Evolutionary conservation across 2,329 filamentous ascomycete genomes (phyloP).

Genomic region (Didymella sp.): DNA sequence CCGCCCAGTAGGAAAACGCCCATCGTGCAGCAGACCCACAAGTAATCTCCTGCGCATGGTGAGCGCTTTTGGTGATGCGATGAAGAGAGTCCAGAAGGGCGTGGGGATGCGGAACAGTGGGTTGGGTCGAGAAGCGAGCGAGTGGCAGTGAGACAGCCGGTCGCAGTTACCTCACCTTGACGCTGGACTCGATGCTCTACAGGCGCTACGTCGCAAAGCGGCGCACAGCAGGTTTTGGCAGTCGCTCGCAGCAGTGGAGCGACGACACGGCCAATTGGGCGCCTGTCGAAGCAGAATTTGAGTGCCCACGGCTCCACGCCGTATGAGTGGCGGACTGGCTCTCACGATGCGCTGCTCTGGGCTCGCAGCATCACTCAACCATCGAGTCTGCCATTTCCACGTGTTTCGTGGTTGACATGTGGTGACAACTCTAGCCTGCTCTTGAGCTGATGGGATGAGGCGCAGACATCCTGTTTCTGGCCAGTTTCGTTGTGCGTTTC

Average conservation of each 20-base stretch:
- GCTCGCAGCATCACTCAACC: not conserved
- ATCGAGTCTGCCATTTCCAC: constrained; percentile 23
- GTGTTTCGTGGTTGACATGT: constrained; percentile 17
- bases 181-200: constrained; percentile 23
- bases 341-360: constrained; percentile 9
- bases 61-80: constrained; percentile 30
- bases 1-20: constrained; percentile 30
- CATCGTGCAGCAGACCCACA: constrained; percentile 34
- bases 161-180: constrained; percentile 29
- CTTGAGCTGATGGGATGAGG: constrained; percentile 22
- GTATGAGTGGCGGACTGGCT: constrained; percentile 12
- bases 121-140: constrained; percentile 19
- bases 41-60: constrained; percentile 45
- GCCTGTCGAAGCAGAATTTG: constrained; percentile 23
- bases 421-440: constrained; percentile 7
- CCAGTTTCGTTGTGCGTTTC: constrained; percentile 31
- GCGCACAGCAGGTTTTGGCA: constrained; percentile 32
- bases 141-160: constrained; percentile 24
- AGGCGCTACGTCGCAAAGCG: constrained; percentile 27
- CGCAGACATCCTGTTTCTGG: constrained; percentile 24
- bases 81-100: constrained; percentile 31
- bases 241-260: constrained; percentile 31
- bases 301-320: constrained; percentile 21
- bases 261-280: constrained; percentile 25
- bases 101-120: constrained; percentile 30